phyloP scores from a whole-genome alignment of 257 asterid genomes.

The Perilla frutescens region DNA sequence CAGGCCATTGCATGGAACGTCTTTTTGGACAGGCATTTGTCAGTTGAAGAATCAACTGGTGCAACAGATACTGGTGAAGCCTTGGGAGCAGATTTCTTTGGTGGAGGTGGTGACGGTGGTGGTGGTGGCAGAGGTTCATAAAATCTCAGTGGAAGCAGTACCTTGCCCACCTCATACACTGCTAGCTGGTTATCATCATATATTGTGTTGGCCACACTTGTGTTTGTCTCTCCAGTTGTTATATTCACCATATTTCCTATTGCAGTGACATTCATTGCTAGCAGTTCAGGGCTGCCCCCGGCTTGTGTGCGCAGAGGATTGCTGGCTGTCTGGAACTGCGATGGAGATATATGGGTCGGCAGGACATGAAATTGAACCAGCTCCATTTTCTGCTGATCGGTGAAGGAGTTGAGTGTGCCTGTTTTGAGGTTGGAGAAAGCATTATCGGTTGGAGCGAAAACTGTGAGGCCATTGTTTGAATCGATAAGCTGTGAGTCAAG shows the following conservation, averaged over 20 bases:
- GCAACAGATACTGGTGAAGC: constrained; percentile 22
- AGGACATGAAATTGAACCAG: constrained; percentile 56
- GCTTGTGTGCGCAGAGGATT: constrained; percentile 62
- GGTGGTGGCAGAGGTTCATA: constrained; percentile 57
- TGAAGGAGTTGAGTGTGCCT: constrained; percentile 53
- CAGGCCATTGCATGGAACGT: constrained; percentile 17
- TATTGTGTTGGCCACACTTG: constrained; percentile 46
- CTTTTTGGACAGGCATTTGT: constrained; percentile 8
- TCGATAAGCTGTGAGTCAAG: constrained; percentile 46
- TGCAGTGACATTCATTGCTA: constrained; percentile 54
- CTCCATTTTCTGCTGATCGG: constrained; percentile 47
- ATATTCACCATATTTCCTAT: constrained; percentile 48
- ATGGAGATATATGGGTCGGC: constrained; percentile 40
- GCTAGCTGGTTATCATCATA: constrained; percentile 58
- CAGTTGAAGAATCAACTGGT: constrained; percentile 39
- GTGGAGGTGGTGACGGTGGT: constrained; percentile 46
- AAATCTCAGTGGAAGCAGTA: constrained; percentile 55
- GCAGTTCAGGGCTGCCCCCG: constrained; percentile 49
- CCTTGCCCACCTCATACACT: constrained; percentile 55
- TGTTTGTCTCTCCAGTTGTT: constrained; percentile 53
- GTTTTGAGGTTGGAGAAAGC: constrained; percentile 51
- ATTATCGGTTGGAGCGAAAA: constrained; percentile 54
- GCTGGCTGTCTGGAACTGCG: constrained; percentile 60
- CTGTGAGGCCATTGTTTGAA: constrained; percentile 47
- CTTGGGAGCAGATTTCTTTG: constrained; percentile 29